phyloP scores from a whole-genome alignment of 805 yeast species.

The Ogataea saltuana region DNA sequence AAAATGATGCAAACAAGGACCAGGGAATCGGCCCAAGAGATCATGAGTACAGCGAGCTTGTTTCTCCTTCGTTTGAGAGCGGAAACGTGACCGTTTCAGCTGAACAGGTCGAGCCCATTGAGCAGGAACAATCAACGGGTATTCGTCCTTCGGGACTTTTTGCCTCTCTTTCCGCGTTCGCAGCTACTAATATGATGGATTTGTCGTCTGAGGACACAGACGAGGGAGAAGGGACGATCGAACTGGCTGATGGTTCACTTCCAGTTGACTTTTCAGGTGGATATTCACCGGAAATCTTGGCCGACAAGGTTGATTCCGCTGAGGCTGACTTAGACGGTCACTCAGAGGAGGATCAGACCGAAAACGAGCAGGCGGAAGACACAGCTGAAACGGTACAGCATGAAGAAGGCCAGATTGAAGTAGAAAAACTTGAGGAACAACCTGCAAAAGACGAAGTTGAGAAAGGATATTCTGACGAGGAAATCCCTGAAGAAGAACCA shows the following conservation, averaged over 20 bases:
- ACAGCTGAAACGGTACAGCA: background rate
- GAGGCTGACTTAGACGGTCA: conserved; percentile 3
- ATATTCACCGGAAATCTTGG: too few relatives aligned
- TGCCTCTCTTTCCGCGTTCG: conserved; percentile 1
- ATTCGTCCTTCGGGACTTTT: conserved; percentile 3
- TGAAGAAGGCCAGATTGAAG: too few relatives aligned
- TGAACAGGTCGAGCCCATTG: background rate
- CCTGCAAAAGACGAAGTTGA: too few relatives aligned
- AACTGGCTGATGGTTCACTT: too few relatives aligned
- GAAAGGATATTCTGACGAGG: too few relatives aligned
- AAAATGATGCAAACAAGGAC: too few relatives aligned
- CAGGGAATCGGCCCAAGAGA: too few relatives aligned
- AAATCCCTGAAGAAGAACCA: too few relatives aligned
- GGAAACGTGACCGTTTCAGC: conserved; percentile 3
- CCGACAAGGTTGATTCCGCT: too few relatives aligned
- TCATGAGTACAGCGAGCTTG: background rate
- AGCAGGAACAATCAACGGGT: background rate
- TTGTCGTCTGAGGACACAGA: conserved; percentile 3
- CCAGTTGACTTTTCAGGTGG: too few relatives aligned
- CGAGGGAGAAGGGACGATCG: conserved; percentile 6
- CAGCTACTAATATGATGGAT: conserved; percentile 5
- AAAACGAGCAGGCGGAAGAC: conserved; percentile 5
- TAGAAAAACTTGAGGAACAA: too few relatives aligned
- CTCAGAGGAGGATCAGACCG: conserved; percentile 1
- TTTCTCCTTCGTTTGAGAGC: conserved; percentile 3